A percentile compares a stretch with the other conserved stretches of the same genome.
phyloP scores from a whole-genome alignment of 306 rosid species.

The Quercus bicolor region DNA sequence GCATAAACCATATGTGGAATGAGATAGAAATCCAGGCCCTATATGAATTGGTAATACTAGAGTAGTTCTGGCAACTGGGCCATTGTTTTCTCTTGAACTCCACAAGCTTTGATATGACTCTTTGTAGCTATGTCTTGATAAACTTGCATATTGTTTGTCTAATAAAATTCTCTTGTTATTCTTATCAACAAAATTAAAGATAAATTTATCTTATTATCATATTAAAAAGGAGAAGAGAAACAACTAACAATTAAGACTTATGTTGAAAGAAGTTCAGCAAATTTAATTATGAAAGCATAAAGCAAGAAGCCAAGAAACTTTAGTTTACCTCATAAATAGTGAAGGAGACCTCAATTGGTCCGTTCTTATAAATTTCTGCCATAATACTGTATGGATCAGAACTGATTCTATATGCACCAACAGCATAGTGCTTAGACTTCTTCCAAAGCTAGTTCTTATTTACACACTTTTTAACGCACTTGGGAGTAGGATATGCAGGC shows the following conservation, averaged over 20 bases:
- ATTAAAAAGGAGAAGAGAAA: neutral
- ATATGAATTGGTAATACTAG: neutral
- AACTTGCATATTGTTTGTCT: neutral
- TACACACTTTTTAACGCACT: slow-evolving; percentile 64
- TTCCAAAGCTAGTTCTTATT: slow-evolving; percentile 66
- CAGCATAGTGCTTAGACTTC: slow-evolving; percentile 69
- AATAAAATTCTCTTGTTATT: neutral
- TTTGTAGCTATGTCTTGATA: neutral
- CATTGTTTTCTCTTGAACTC: neutral
- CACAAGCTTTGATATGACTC: neutral
- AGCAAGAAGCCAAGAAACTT: slow-evolving; percentile 9
- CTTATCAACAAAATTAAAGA: too few relatives aligned
- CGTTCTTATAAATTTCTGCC: slow-evolving; percentile 84
- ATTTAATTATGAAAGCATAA: neutral
- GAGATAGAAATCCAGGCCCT: neutral
- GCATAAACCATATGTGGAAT: neutral
- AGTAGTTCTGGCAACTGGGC: too few relatives aligned
- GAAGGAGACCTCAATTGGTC: slow-evolving; percentile 88
- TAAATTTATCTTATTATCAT: too few relatives aligned
- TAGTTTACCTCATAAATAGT: slow-evolving; percentile 78
- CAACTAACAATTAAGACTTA: neutral
- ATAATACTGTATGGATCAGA: slow-evolving; percentile 68
- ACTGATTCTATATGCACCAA: slow-evolving; percentile 50
- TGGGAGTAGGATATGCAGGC: slow-evolving; percentile 76
- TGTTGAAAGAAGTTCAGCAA: slow-evolving; percentile 6